Evolutionary conservation across 2,329 filamentous ascomycete species (phyloP).

Genomic region (Verticillium nubilum): DNA sequence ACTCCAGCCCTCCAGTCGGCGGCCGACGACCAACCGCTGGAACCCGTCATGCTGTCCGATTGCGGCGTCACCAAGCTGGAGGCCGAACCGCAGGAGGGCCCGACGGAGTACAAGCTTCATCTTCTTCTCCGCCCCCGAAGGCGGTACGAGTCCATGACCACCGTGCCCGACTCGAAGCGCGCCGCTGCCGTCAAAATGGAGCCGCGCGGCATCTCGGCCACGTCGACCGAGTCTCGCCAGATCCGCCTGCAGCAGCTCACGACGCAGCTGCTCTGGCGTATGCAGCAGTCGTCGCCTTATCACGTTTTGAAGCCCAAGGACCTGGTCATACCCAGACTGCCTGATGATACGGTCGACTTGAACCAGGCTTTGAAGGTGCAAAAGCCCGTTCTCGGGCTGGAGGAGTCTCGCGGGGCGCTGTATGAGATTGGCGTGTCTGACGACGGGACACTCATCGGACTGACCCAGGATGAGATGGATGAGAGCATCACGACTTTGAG

Average conservation of each 20-base stretch:
- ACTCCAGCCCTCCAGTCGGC: constrained; percentile 6
- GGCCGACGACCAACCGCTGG: constrained; percentile 18
- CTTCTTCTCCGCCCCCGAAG: constrained; percentile 75
- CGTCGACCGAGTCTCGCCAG: constrained; percentile 67
- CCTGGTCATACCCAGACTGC: constrained; percentile 68
- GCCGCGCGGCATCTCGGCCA: constrained; percentile 13
- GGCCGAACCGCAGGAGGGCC: constrained; percentile 88
- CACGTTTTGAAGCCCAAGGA: constrained; percentile 75
- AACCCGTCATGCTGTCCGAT: constrained; percentile 45
- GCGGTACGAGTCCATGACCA: constrained; percentile 67
- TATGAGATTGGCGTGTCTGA: constrained; percentile 97
- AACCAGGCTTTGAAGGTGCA: constrained; percentile 40
- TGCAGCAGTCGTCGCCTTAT: constrained; percentile 91
- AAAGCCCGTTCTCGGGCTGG: constrained; percentile 70
- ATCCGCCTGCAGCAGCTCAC: constrained; percentile 85
- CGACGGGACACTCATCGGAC: constrained; percentile 82
- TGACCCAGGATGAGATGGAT: constrained; percentile 85
- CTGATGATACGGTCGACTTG: constrained; percentile 52
- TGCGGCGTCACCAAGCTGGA: constrained; percentile 71
- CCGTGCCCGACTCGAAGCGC: constrained; percentile 24
- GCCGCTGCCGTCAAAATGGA: constrained; percentile 17
- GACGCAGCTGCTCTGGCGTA: constrained; percentile 87
- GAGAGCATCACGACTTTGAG: constrained; percentile 82
- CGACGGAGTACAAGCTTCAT: constrained; percentile 95
- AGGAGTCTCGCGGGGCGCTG: constrained; percentile 86